Percentiles rank a stretch among this genome's conserved stretches.
Conservation (phyloP, 1,284 basidiomycete species). For the Hypsizygus ulmarius region DNA sequence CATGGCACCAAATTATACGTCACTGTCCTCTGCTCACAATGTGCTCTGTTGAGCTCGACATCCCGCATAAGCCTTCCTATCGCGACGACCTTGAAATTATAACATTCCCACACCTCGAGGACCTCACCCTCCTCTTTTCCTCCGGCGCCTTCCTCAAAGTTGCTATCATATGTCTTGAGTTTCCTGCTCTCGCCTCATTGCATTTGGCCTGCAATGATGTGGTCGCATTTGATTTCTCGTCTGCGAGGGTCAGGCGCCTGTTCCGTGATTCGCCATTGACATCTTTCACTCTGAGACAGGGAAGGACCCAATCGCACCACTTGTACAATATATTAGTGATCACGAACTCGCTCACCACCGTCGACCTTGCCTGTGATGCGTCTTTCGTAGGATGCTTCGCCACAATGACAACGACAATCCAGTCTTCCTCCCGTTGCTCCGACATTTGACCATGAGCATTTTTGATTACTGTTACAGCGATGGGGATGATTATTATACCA, state of each 20-base stretch:
- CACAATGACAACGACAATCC: too few relatives aligned
- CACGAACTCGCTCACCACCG: neutral
- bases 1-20: neutral
- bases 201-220: neutral
- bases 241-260: neutral
- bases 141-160: neutral
- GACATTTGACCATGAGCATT: too few relatives aligned
- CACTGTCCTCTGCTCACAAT: neutral
- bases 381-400: neutral
- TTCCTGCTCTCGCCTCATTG: neutral
- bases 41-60: neutral
- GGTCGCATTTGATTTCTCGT: neutral
- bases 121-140: neutral
- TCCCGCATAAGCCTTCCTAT: neutral
- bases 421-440: too few relatives aligned
- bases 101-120: neutral
- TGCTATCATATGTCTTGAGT: neutral
- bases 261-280: neutral
- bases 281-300: neutral
- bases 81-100: too few relatives aligned
- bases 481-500: too few relatives aligned
- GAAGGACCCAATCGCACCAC: neutral
- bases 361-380: neutral
- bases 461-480: too few relatives aligned
- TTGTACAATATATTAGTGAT: neutral